Evolutionary conservation across 2,329 filamentous ascomycete genomes (phyloP).

Genomic region (Rhynchosporium agropyri): DNA sequence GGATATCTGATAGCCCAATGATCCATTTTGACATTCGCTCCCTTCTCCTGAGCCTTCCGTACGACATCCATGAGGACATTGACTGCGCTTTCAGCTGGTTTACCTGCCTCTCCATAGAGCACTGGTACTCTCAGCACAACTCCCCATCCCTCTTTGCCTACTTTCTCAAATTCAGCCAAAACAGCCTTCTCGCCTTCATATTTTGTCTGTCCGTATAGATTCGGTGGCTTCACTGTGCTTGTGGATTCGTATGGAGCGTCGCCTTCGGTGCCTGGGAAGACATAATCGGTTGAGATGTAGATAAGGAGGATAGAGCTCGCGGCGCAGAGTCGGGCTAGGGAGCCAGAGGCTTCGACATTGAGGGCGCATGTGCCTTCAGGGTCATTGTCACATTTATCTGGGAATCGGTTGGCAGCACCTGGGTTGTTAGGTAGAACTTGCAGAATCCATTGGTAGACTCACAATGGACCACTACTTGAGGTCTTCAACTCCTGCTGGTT

Average conservation of each 20-base stretch:
- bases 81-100: constrained; percentile 75
- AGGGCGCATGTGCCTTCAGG: constrained; percentile 73
- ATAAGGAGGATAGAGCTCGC: constrained; percentile 64
- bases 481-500: constrained; percentile 51
- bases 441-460: constrained; percentile 40
- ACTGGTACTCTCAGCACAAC: constrained; percentile 81
- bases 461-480: constrained; percentile 82
- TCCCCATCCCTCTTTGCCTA: constrained; percentile 55
- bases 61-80: constrained; percentile 79
- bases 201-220: constrained; percentile 78
- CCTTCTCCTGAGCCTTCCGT: constrained; percentile 70
- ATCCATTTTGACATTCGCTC: constrained; percentile 73
- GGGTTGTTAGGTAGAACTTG: constrained; percentile 19
- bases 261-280: constrained; percentile 73
- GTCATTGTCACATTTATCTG: constrained; percentile 81
- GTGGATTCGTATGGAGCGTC: constrained; percentile 79
- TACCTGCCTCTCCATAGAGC: constrained; percentile 76
- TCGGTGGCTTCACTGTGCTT: constrained; percentile 68
- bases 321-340: constrained; percentile 68
- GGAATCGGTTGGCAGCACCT: constrained; percentile 87
- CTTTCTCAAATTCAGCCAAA: constrained; percentile 58
- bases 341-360: constrained; percentile 72
- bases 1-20: constrained; percentile 84
- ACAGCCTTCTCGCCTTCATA: constrained; percentile 72
- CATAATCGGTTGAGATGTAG: constrained; percentile 83